Conservation (phyloP, 495 filamentous ascomycete species). For the Penicilliopsis zonata region DNA sequence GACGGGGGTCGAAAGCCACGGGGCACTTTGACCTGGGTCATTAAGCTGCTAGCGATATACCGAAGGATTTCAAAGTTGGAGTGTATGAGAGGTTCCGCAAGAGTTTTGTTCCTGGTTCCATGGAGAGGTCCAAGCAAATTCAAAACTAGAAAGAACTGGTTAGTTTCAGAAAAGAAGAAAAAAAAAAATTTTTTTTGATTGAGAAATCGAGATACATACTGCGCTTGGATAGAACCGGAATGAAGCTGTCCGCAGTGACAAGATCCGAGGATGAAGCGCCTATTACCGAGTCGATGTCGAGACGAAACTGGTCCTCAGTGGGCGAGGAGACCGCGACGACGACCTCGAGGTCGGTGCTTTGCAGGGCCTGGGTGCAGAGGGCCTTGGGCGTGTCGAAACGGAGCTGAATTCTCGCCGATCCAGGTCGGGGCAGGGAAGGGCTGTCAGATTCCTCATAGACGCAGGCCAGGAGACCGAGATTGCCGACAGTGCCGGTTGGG, state of each 20-base stretch:
- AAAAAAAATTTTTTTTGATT: neutral
- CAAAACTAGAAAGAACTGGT: slow-evolving; percentile 29
- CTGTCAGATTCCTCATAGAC: slow-evolving; percentile 57
- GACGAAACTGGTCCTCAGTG: slow-evolving; percentile 37
- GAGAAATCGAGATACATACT: slow-evolving; percentile 29
- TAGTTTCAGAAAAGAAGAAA: slow-evolving; percentile 5
- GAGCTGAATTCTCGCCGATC: slow-evolving; percentile 22
- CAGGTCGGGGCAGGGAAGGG: slow-evolving; percentile 12
- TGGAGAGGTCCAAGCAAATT: slow-evolving; percentile 59
- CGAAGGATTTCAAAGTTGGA: slow-evolving; percentile 59
- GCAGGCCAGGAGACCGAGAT: slow-evolving; percentile 57
- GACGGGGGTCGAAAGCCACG: slow-evolving; percentile 59
- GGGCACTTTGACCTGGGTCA: slow-evolving; percentile 41
- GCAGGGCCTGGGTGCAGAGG: slow-evolving; percentile 16
- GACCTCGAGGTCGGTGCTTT: slow-evolving; percentile 22
- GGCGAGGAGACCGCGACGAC: slow-evolving; percentile 22
- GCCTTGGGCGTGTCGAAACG: slow-evolving; percentile 25
- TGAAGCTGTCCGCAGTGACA: slow-evolving; percentile 52
- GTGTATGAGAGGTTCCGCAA: slow-evolving; percentile 41
- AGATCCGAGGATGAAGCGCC: slow-evolving; percentile 55
- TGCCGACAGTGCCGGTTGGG: slow-evolving; percentile 43
- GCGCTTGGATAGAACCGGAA: slow-evolving; percentile 56
- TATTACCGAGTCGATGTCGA: slow-evolving; percentile 47
- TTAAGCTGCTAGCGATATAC: slow-evolving; percentile 50
- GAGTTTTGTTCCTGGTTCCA: slow-evolving; percentile 50